Evolutionary conservation across 2,329 filamentous ascomycete species (phyloP), one percentile per base, ranked within the genome.

Genomic region (Lasiodiplodia theobromae): DNA sequence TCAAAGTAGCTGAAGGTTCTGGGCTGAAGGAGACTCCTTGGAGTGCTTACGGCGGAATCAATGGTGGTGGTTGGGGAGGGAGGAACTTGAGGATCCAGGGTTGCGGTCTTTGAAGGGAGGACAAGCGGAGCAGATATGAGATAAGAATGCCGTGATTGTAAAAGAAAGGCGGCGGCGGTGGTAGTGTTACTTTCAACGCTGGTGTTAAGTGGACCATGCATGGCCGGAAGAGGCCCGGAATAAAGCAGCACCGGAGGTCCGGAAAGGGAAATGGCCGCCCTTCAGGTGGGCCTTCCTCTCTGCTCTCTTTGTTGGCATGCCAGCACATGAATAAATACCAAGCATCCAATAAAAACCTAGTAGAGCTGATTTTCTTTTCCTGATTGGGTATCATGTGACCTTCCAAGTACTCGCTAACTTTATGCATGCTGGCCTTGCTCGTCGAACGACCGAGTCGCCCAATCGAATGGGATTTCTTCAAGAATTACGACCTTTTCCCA

Each of bases 231-330:
- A 34, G 16, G 21, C 12, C 8, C 11, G n/a, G 28, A 21, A 52
- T 25, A 52, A 64, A 52, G 44, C 16, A 40, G 7, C 31, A 31
- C 23, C 44, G 14, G 16, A 10, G 18, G 40, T 63, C 60, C 60
- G 60, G 60, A 64, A 64, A 23, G 25, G 60, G 60, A 64, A 64
- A 52, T 28, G 47, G 23, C 44, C 3, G 38, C 14, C 28, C 44
- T 40, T 18, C 5, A 12, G 31, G 10, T 52, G n/a, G 23, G 28
- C 4, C n/a, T 34, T 51, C 21, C 28, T 31, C 31, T 49, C 37
- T 49, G 47, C 28, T 28, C 23, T 64, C 60, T 64, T 52, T 64
- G 60, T 52, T 64, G 60, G 44, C 60, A 64, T 25, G 44, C 47
- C 31, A 52, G 60, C 47, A n/a, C 60, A 53, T 7, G 47, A n/a